phyloP scores from a whole-genome alignment of 352 stramenopile species.

The Peronospora belbahrii region DNA sequence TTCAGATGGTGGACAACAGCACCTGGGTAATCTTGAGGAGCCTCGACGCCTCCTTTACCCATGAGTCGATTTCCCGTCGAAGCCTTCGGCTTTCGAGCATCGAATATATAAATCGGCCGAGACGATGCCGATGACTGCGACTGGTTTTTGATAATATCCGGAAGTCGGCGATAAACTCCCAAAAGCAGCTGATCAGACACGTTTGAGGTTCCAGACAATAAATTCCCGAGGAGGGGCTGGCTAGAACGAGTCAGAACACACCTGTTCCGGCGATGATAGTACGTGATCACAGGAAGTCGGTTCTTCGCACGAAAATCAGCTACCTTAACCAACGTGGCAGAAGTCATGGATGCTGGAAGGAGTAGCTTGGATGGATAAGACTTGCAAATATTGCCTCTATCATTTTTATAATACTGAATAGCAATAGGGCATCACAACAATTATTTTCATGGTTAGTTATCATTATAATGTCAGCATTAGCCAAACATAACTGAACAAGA shows the following conservation, averaged over 20 bases:
- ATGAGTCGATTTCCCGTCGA: slow-evolving; percentile 86
- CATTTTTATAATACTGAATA: slow-evolving; percentile 69
- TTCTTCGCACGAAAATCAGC: slow-evolving; percentile 82
- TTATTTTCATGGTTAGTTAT: background rate
- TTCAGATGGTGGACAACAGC: slow-evolving; percentile 80
- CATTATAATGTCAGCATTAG: background rate
- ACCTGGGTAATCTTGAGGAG: slow-evolving; percentile 68
- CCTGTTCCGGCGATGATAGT: slow-evolving; percentile 66
- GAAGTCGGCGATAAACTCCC: slow-evolving; percentile 64
- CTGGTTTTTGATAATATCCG: slow-evolving; percentile 76
- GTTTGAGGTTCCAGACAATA: slow-evolving; percentile 63
- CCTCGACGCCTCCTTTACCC: slow-evolving; percentile 88
- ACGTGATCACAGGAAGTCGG: slow-evolving; percentile 81
- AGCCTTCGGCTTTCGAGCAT: slow-evolving; percentile 84
- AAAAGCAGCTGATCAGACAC: slow-evolving; percentile 71
- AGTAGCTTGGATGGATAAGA: slow-evolving; percentile 80
- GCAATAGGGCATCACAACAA: slow-evolving; percentile 2
- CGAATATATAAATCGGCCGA: slow-evolving; percentile 85
- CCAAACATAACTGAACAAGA: background rate
- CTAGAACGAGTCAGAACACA: slow-evolving; percentile 78
- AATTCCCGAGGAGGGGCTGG: slow-evolving; percentile 69
- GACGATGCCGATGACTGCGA: slow-evolving; percentile 52
- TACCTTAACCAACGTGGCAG: slow-evolving; percentile 54
- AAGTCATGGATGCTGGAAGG: slow-evolving; percentile 62
- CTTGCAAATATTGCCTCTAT: slow-evolving; percentile 68